Evolutionary conservation across 164 flowering plant genomes (phyloP).

Genomic region (Macadamia integrifolia): DNA sequence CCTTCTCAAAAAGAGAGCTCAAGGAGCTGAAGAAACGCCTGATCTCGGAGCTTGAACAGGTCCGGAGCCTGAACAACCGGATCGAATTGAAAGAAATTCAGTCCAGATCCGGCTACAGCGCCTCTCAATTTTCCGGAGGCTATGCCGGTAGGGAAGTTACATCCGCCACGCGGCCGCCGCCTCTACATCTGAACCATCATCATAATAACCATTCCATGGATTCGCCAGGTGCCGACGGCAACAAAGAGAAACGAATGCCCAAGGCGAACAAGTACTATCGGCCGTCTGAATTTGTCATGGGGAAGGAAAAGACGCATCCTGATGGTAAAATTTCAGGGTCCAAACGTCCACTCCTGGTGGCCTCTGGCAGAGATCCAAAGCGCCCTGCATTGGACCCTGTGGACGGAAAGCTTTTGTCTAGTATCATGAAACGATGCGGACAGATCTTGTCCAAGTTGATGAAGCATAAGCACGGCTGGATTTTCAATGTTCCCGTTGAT

Average conservation of each 20-base stretch:
- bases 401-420: background rate
- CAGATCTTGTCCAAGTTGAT: conserved; percentile 55
- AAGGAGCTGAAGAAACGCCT: conserved; percentile 48
- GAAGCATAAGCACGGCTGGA: conserved; percentile 59
- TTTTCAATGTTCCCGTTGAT: conserved; percentile 70
- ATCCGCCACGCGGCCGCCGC: conserved; percentile 5
- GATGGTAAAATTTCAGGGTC: conserved; percentile 32
- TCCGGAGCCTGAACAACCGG: conserved; percentile 39
- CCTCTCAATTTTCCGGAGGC: conserved; percentile 14
- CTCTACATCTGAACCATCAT: background rate
- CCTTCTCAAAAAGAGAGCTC: conserved; percentile 39
- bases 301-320: conserved; percentile 17
- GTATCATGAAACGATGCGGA: conserved; percentile 45
- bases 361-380: conserved; percentile 25
- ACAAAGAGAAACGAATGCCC: conserved; percentile 19
- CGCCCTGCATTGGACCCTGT: conserved; percentile 23
- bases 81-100: conserved; percentile 43
- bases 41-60: conserved; percentile 47
- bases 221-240: conserved; percentile 4
- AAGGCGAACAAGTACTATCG: conserved; percentile 14
- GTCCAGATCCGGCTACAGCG: conserved; percentile 25
- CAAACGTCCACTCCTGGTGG: conserved; percentile 34
- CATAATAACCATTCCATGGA: background rate
- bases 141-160: conserved; percentile 11
- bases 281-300: conserved; percentile 8